Conservation (phyloP, 1,139 yeast genomes). For the Pichia sp. region DNA sequence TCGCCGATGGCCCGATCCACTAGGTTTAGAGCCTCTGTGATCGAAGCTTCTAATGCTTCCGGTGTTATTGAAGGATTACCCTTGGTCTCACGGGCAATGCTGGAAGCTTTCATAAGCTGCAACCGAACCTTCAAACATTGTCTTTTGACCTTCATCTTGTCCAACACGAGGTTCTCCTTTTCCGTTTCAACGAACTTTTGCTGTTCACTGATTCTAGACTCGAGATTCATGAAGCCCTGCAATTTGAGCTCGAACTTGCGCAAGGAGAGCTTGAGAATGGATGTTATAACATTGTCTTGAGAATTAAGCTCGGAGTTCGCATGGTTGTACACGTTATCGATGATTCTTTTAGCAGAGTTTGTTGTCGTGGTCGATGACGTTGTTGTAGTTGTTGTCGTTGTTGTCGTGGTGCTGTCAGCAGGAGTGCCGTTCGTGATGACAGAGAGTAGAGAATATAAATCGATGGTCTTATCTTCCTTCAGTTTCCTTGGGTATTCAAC, state of each 20-base stretch:
- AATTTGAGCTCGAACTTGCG: conserved; percentile 55
- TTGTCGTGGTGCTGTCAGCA: neutral
- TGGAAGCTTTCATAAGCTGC: conserved; percentile 14
- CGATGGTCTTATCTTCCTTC: conserved; percentile 13
- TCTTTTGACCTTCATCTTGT: conserved; percentile 18
- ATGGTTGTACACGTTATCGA: conserved; percentile 6
- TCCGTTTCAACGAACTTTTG: conserved; percentile 38
- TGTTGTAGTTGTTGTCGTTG: conserved; percentile 11
- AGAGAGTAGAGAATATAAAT: conserved; percentile 8
- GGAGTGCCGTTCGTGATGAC: neutral
- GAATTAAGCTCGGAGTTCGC: conserved; percentile 14
- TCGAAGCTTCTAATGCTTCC: conserved; percentile 10
- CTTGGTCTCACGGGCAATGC: conserved; percentile 9
- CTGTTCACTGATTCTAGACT: conserved; percentile 45
- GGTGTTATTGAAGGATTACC: conserved; percentile 7
- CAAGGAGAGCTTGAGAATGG: conserved; percentile 53
- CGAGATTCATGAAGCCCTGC: conserved; percentile 45
- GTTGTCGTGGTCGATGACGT: conserved; percentile 5
- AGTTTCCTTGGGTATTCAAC: conserved; percentile 22
- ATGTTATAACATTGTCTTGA: conserved; percentile 35
- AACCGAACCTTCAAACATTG: conserved; percentile 14
- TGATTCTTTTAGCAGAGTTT: neutral
- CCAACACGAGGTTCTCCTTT: conserved; percentile 18
- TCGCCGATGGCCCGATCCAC: conserved; percentile 15
- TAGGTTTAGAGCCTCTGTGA: conserved; percentile 13